Evolutionary conservation across 2,329 filamentous ascomycete genomes (phyloP), one percentile per base, ranked within the genome.

Genomic region (Rhynchosporium agropyri): DNA sequence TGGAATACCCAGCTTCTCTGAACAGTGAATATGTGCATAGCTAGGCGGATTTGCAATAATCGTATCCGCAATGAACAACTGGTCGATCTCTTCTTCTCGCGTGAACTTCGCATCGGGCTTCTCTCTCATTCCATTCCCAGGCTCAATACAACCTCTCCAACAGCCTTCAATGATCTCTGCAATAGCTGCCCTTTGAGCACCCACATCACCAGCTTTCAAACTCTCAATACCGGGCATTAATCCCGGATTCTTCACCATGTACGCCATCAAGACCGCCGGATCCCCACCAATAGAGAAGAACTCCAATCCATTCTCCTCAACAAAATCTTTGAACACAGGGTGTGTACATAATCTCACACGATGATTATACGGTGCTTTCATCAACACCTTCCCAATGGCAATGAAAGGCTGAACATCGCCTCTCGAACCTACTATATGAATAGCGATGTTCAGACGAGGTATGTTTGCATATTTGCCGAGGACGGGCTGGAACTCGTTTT

Each of bases 231-330:
- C 89, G 1, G 92, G 92, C 88, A 96, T 91, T 38, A 96, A 79
- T 0, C 91, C 90, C 0, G 92, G 91, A 69, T 95, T 90, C 76
- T 93, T 93, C 48, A 95, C 91, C 91, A 96, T 96, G 71, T 93
- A 96, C 2, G 91, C 90, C 89, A 92, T 92, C 48, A 92, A 79
- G 70, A 89, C 84, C 1, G 86, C 83, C 0, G 89, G 89, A 73
- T 92, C 88, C 2, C 89, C 89, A n/a, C 89, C 89, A 57, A 92
- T 89, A 64, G 78, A 84, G 75, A 89, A 92, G 74, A 92, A 93
- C 70, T 92, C 90, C 12, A 93, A 80, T 0, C 82, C 88, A 72
- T 87, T 86, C 60, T 89, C 84, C 64, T 86, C 82, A 3, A 92
- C 86, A 67, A 92, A 90, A 0, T 79, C 75, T 67, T 85, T 80